Base-by-base conservation (phyloP, 2,329 filamentous ascomycete species). In the Magnaporthiopsis incrustans region DNA sequence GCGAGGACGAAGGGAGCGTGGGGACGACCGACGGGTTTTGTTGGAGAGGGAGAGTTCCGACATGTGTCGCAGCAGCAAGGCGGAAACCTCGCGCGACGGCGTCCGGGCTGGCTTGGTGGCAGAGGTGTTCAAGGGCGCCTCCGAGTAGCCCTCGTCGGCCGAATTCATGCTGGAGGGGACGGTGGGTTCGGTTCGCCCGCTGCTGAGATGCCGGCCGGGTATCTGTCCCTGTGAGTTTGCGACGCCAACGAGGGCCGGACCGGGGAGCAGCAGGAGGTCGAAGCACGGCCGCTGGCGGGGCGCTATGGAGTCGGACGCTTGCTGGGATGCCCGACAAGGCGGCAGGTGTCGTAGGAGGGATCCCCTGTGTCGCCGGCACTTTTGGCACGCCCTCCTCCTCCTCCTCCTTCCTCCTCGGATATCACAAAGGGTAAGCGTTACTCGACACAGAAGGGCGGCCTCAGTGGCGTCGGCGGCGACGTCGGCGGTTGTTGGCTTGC, bases 61-160 rank as follows among this genome's bases (percentile, higher is more conserved):
- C 57, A 83, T 77, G 67, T 84, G 81, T 61, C 77, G 75, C 33
- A 77, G 73, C 65, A 86, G 73, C 80, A 81, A 84, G 66, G 77
- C 73, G 33, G 81, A 77, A 60, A 84, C 73, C 59, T 82, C 80
- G 33, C 76, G 73, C 57, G 76, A 73, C 8, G 77, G 77, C 65
- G 73, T 75, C 63, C 76, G 69, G 60, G 74, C 71, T 65, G 30
- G 67, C 68, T 67, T 76, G 57, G 62, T 30, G 64, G 64, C 66
- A 77, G 64, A 69, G 14, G 79, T 76, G 68, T 81, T 82, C 63
- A 86, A 75, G 65, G 84, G 84, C 69, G 93, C 90, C 73, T 95
- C 91, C 7, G 91, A 93, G 74, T 95, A 96, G 71, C 92, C 92
- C 77, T 96, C 92, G 77, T 96, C 91, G 65, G 92, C 83, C 74